Percentiles rank a stretch among this genome's conserved stretches.
These are phyloP conservation scores for Cylindrodendrum hubeiense DNA, from an alignment of 2,329 filamentous ascomycete species.

Conservation along the genomic window DNA sequence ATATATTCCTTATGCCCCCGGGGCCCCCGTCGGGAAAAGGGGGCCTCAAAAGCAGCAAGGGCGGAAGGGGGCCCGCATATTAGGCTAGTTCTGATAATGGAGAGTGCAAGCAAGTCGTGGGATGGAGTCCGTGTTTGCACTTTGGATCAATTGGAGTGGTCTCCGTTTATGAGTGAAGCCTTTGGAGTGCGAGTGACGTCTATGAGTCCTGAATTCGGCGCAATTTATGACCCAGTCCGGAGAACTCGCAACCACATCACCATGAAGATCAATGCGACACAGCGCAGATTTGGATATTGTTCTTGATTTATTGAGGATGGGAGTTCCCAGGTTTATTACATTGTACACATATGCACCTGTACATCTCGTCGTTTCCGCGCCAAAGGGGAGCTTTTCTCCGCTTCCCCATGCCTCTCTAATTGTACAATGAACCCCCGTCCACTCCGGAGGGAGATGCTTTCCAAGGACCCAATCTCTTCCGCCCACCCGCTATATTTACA, in stretches of 20 bases:
- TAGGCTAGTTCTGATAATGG: conserved; percentile 26
- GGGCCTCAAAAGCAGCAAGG: conserved; percentile 24
- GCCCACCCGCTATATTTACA: conserved; percentile 27
- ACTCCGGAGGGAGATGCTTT: neutral
- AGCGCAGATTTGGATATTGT: neutral
- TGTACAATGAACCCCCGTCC: conserved; percentile 29
- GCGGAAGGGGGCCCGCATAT: conserved; percentile 15
- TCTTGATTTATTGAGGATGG: conserved; percentile 14
- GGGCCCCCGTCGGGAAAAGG: conserved; percentile 9
- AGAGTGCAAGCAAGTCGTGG: conserved; percentile 21
- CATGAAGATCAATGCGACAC: neutral
- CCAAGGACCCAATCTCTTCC: neutral
- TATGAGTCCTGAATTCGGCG: neutral
- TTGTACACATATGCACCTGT: conserved; percentile 18
- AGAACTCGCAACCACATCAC: neutral
- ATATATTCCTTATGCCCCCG: conserved; percentile 17
- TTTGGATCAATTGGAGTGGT: conserved; percentile 13
- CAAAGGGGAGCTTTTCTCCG: conserved; percentile 15
- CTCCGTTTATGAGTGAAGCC: neutral
- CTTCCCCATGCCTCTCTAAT: conserved; percentile 26
- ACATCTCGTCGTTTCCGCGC: conserved; percentile 17
- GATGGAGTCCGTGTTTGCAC: conserved; percentile 9
- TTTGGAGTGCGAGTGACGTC: conserved; percentile 5
- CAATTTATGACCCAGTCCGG: neutral
- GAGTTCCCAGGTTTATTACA: conserved; percentile 35